Base-by-base conservation (phyloP, 257 asterid genomes). In the Catharanthus roseus region DNA sequence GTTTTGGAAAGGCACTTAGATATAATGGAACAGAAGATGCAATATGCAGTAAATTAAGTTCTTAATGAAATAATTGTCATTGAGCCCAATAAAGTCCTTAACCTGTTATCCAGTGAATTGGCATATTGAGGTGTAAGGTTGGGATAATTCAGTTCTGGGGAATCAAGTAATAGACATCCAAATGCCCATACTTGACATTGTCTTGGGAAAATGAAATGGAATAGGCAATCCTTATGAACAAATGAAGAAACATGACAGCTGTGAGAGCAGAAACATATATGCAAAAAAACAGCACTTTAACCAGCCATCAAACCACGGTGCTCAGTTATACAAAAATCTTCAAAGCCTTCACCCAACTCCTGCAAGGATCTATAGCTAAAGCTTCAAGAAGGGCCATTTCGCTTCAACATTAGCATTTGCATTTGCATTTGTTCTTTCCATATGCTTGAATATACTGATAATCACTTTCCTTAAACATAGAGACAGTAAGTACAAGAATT, bases 301-400 rank as follows among this genome's bases (percentile, higher is more conserved):
- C 92, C 96, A 81, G 77, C 68, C 44, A 49, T 56, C 28, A 70
- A 65, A 55, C 61, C 81, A 75, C 71, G 82, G 13, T 71, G 82
- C 72, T 84, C 89, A 36, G 85, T 77, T 77, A 85, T 44, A 34
- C 75, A 56, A 53, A 86, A 73, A 75, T 76, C 77, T 69, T 88
- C 84, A 78, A 85, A 88, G 75, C 87, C 89, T 33, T 88, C 95
- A 64, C 86, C 97, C 65, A 93, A 47, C n/a, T 75, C 83, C 78
- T 87, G 91, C 80, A 91, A 82, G 70, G 96, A 86, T 82, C 91
- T 82, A n/a, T n/a, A 73, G 99, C 99, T 63, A 89, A 69, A 80
- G 86, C 96, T 79, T 93, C 99, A 81, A 91, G 96, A 9, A 86
- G 79, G 72, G 90, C 92, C 84, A 88, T 62, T 73, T 91, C 54